Evolutionary conservation across 139 green algal species (phyloP), one percentile per base, ranked within the genome.

Genomic region (Tetraselmis striata): DNA sequence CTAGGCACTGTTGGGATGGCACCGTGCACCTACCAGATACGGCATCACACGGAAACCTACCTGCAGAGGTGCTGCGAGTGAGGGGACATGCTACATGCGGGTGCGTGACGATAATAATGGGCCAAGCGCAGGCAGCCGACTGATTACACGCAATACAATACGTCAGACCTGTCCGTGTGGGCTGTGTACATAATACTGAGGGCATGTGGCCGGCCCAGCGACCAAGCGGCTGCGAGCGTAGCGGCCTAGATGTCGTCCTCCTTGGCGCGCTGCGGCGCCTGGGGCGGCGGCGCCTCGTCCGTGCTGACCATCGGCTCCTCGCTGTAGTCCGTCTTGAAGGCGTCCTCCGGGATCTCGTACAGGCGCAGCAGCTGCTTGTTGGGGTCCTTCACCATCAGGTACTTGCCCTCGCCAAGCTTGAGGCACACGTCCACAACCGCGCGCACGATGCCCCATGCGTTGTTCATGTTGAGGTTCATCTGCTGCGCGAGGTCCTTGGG

Each of bases 361-460:
- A 98, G 84, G 29, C 92, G 88, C 79, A 98, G 87, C 59, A 97
- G 86, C 28, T 94, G 91, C 87, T 98, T 98, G 92, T 97, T 98
- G 83, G 97, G 93, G 84, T 99, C 96, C 86, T 94, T 92, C 26
- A 28, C 0, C 1, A 67, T 27, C 27, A 84, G 59, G 59, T 80
- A 80, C 76, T 86, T 89, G 27, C 89, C 89, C 26, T 97, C 92
- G 24, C 92, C 88, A 77, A 95, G 84, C 83, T 91, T 92, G 45
- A 95, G 85, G 80, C 93, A 92, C 85, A 98, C 83, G 84, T 98
- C 95, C 27, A 97, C 85, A 29, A 99, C 83, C 32, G 88, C 91
- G 24, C 93, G 92, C 78, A 98, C 87, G 31, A 99, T 96, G 84
- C 96, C 97, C 97, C 97, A 99, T 87, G 94, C 95, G 93, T 97